Base-by-base conservation (phyloP, 2,329 filamentous ascomycete genomes). In the Phialophora macrospora region DNA sequence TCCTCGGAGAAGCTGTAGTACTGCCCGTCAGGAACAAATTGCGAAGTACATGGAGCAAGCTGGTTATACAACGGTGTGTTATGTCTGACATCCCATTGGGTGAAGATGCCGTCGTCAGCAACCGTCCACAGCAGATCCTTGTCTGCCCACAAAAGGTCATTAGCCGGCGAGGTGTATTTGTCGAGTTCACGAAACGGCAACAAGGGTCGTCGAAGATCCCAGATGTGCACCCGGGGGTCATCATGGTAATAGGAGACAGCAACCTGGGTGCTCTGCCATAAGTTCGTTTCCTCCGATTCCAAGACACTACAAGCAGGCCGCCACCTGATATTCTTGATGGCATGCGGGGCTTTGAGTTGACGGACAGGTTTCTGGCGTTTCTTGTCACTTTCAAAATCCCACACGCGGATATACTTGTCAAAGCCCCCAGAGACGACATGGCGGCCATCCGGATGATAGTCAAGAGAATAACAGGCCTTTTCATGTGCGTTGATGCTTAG, bases 391-490 rank as follows among this genome's bases (percentile, higher is more conserved):
- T 84, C 85, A 63, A 88, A 85, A 73, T 89, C 86, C 85, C 87
- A 89, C 30, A 89, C 82, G 73, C 85, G 85, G 68, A 89, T 82
- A 32, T 84, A 84, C 65, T 84, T 85, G 74, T 89, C 87, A 24
- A 83, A 80, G 60, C 87, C 82, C n/a, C 85, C 86, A 70, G 85
- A 88, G 61, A 86, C 81, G 9, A 89, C 77, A 73, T 89, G 85
- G 72, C 84, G 88, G 6, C 87, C 87, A 71, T 89, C 86, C 1
- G 87, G 87, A 72, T 89, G 87, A 86, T 87, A 89, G 73, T 89
- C 87, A 41, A 89, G 82, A 5, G 85, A 81, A 67, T 83, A 87
- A 76, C 87, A 89, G 4, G 80, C 81, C 67, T 82, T 83, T 69
- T 86, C 83, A 73, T 89, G 87, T 51, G 86, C 87, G 38, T 84